A percentile compares a stretch with the other conserved stretches of the same genome.
phyloP scores from a whole-genome alignment of 1,139 yeast species.

The Wickerhamomyces sp. region DNA sequence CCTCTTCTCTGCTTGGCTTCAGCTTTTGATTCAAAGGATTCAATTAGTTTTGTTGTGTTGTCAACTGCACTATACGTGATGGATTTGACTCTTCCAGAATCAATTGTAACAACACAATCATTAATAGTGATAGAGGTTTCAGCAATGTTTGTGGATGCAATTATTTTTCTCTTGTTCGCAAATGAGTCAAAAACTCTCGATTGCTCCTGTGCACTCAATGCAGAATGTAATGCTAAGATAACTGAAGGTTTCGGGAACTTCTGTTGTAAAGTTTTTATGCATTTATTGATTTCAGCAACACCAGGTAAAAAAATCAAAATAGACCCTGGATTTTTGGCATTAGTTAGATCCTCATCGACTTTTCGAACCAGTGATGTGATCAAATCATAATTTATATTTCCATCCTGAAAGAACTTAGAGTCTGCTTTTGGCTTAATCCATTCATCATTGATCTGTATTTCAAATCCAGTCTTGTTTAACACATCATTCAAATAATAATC shows the following conservation, averaged over 20 bases:
- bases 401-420: constrained; percentile 56
- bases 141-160: constrained; percentile 87
- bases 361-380: constrained; percentile 51
- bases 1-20: constrained; percentile 94
- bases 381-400: constrained; percentile 71
- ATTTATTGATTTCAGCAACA: constrained; percentile 74
- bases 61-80: constrained; percentile 63
- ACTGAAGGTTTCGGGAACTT: constrained; percentile 27
- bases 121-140: constrained; percentile 91
- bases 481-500: constrained; percentile 71
- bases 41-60: constrained; percentile 69
- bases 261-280: constrained; percentile 33
- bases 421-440: constrained; percentile 53
- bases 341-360: constrained; percentile 44
- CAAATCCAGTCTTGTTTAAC: constrained; percentile 49
- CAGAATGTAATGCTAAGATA: constrained; percentile 80
- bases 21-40: constrained; percentile 86
- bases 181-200: constrained; percentile 65
- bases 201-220: constrained; percentile 79
- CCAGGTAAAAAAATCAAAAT: constrained; percentile 88
- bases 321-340: constrained; percentile 54
- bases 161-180: constrained; percentile 59
- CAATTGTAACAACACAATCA: constrained; percentile 90
- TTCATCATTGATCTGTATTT: constrained; percentile 33
- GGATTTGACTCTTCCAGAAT: constrained; percentile 80